Base-by-base conservation (phyloP, 345 rosid genomes). In the Citrus sinensis region DNA sequence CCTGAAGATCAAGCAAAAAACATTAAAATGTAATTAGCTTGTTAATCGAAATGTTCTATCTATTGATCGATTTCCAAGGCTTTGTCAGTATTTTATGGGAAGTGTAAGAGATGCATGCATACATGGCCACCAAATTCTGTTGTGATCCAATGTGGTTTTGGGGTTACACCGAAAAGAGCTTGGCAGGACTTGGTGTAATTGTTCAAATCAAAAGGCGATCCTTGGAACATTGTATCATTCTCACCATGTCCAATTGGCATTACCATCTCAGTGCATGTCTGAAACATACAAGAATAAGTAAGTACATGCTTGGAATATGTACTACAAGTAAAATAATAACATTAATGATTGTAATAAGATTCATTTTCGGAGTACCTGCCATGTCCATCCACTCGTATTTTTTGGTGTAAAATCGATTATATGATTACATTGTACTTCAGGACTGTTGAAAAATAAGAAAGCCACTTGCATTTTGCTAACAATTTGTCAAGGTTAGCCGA, bases 81-180 rank as follows among this genome's bases (percentile, higher is more conserved):
- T 46, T 46, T 3, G 3, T 46, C 29, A 27, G 20, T 11, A 63
- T 4, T 63, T 17, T 63, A 63, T 13, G 11, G 25, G 25, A n/a
- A 71, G 17, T 20, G 63, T 16, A 30, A 17, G 34, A 56, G 64
- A 73, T 32, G 58, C 6, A 22, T 37, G 51, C 42, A 80, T 78
- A 82, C 92, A 73, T 78, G 85, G 68, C 89, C 84, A 39, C 90
- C 90, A 20, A 83, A 83, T 63, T 83, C 76, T 54, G 76, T 69
- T 6, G 86, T 80, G 29, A 77, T 27, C 86, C 83, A 83, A 42
- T 80, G 76, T 55, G 77, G 76, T 42, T 76, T 76, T 17, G 86
- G 83, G 16, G 51, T 30, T 34, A 74, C 25, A 2, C 76, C 79
- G 30, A 74, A 80, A 63, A 27, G 9, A 29, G 72, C 70, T 39